Conservation (phyloP, 257 asterid species). For the Solanum pimpinellifolium region DNA sequence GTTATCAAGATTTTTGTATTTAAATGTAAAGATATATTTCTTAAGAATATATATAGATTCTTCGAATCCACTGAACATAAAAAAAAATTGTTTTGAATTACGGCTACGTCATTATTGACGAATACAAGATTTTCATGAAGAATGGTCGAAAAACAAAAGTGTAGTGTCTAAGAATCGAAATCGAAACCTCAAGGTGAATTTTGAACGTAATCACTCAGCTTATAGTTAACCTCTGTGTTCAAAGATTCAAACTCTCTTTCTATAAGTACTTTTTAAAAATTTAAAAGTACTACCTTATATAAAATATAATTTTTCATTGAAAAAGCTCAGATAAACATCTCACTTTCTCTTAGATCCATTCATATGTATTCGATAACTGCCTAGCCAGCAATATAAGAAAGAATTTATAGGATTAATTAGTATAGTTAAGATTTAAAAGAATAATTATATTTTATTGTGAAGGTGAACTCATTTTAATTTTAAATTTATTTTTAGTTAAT, state of each 20-base stretch:
- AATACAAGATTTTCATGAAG: no score
- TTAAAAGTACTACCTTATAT: no score
- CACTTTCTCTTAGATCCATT: no score
- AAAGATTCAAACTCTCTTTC: no score
- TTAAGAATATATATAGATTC: no score
- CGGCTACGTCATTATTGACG: background rate
- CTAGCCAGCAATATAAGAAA: background rate
- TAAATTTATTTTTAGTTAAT: background rate
- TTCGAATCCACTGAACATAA: background rate
- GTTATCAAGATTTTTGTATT: background rate
- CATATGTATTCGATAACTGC: background rate
- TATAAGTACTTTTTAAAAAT: no score
- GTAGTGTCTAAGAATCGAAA: no score
- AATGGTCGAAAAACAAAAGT: no score
- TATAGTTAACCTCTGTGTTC: background rate
- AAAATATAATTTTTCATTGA: no score
- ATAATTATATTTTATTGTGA: background rate
- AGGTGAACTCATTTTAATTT: background rate
- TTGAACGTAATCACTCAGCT: background rate
- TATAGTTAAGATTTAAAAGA: background rate
- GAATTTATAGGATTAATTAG: background rate
- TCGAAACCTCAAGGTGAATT: no score
- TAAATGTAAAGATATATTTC: no score
- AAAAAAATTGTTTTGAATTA: background rate
- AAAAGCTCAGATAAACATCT: no score